Evolutionary conservation across 108 stramenopile species (phyloP).

Genomic region (Nitzschia sp.): DNA sequence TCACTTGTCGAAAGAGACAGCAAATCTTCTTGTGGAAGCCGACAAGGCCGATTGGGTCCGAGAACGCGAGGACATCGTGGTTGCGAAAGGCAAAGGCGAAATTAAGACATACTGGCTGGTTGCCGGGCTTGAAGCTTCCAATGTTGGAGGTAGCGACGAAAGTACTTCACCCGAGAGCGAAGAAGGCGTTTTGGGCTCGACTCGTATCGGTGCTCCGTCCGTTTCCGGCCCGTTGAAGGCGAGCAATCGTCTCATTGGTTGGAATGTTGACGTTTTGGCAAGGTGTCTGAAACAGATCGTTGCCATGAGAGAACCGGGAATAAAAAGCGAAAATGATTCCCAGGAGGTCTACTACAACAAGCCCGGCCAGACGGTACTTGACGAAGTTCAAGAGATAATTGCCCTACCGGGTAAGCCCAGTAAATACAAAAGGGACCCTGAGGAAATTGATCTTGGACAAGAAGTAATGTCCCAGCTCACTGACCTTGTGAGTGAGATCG

Average conservation of each 20-base stretch:
- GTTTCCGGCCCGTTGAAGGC: no score
- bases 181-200: no score
- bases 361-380: not conserved
- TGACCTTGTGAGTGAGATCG: constrained; percentile 25
- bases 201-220: no score
- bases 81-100: constrained; percentile 28
- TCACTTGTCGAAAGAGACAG: constrained; percentile 29
- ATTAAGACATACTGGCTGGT: no score
- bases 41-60: constrained; percentile 30
- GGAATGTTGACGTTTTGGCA: constrained; percentile 14
- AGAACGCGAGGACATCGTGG: constrained; percentile 23
- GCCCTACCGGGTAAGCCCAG: not conserved
- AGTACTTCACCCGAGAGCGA: not conserved
- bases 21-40: constrained; percentile 11
- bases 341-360: no score
- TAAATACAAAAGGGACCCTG: no score
- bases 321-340: no score
- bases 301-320: not conserved
- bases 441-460: constrained; percentile 2
- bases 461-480: constrained; percentile 21
- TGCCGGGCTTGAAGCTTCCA: no score
- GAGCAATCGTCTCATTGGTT: constrained; percentile 7
- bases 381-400: no score
- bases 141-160: not conserved
- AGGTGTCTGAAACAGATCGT: not conserved